phyloP scores from a whole-genome alignment of 495 filamentous ascomycete species.

The Lepidopterella palustris region DNA sequence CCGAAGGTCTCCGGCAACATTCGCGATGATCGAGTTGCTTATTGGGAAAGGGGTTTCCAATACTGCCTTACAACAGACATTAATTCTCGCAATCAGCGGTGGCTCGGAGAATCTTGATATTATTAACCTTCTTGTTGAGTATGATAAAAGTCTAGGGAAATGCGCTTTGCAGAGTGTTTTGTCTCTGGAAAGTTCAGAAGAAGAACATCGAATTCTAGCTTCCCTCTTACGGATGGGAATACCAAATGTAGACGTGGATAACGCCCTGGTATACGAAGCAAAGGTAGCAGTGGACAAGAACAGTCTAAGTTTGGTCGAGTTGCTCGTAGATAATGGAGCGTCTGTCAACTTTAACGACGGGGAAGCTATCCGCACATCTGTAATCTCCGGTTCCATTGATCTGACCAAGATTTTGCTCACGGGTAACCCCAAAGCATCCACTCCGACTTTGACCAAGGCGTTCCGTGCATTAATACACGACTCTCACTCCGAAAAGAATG shows the following conservation, averaged over 20 bases:
- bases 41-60: constrained; percentile 1
- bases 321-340: constrained; percentile 17
- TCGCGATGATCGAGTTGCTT: constrained; percentile 17
- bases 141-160: constrained; percentile 1
- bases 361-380: constrained; percentile 13
- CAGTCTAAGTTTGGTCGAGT: constrained; percentile 2
- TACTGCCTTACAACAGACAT: not conserved
- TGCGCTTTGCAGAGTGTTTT: constrained; percentile 9
- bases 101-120: constrained; percentile 18
- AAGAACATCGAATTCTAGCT: constrained; percentile 6
- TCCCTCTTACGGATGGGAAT: constrained; percentile 8
- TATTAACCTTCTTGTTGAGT: constrained; percentile 12
- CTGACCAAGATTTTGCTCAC: constrained; percentile 5
- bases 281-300: not conserved
- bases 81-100: constrained; percentile 8
- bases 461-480: constrained; percentile 17
- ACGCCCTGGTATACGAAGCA: constrained; percentile 12
- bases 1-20: not conserved
- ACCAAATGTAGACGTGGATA: constrained; percentile 2
- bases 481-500: not conserved
- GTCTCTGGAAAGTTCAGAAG: not conserved
- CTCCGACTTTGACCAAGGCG: constrained; percentile 8
- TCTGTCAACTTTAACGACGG: constrained; percentile 19
- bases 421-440: constrained; percentile 1
- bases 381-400: not conserved